Conservation (phyloP, 768 basidiomycete species). For the Mycena belliarum region DNA sequence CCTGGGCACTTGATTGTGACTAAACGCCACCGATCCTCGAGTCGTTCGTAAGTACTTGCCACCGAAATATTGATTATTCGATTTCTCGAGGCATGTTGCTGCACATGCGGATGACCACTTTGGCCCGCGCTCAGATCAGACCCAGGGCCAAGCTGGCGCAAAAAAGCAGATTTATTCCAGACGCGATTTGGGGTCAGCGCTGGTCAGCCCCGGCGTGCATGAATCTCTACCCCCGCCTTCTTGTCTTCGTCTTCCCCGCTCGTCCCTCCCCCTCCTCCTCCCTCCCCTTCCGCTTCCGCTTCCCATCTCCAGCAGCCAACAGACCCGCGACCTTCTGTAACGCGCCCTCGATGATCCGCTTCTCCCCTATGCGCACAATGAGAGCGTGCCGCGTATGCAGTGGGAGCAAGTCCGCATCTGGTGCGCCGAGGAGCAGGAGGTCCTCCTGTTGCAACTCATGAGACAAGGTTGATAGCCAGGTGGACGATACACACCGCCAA, state of each 20-base stretch:
- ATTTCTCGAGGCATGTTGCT: too few species aligned
- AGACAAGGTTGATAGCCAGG: neutral
- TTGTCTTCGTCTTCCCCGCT: neutral
- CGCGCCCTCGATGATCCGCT: slow-evolving; percentile 54
- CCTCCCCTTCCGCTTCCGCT: slow-evolving; percentile 8
- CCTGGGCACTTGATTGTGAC: too few species aligned
- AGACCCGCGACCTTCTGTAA: slow-evolving; percentile 23
- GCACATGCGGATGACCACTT: too few species aligned
- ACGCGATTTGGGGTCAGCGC: neutral
- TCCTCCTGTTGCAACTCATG: slow-evolving; percentile 49
- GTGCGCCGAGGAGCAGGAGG: slow-evolving; percentile 36
- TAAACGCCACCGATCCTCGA: too few species aligned
- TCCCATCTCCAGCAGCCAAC: slow-evolving; percentile 5
- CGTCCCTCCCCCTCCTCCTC: neutral
- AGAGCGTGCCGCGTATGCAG: slow-evolving; percentile 61
- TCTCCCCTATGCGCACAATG: slow-evolving; percentile 80
- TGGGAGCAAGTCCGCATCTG: slow-evolving; percentile 31
- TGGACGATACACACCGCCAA: slow-evolving; percentile 51
- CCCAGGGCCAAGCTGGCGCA: neutral
- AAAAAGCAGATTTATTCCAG: neutral
- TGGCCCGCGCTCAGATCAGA: too few species aligned
- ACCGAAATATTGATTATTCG: too few species aligned
- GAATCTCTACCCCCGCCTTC: neutral
- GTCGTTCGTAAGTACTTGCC: too few species aligned
- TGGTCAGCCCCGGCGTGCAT: too few species aligned